Percentiles rank a stretch among this genome's conserved stretches.
These are phyloP conservation scores for Pseudogymnoascus sp. DNA, from an alignment of 2,329 filamentous ascomycete genomes.

Conservation along the genomic window DNA sequence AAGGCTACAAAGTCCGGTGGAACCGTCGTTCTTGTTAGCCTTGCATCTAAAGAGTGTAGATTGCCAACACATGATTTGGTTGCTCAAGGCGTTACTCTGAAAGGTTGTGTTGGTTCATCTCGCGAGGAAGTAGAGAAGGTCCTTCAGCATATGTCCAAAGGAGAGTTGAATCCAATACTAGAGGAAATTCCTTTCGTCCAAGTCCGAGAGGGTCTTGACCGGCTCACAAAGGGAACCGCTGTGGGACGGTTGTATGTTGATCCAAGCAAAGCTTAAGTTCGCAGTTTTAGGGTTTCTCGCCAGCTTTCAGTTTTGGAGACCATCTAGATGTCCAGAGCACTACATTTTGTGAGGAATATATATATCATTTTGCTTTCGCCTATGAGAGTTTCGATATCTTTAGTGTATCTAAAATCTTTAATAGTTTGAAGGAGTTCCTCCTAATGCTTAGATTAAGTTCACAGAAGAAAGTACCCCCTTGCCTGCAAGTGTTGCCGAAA, in stretches of 20 bases:
- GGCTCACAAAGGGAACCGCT: constrained; percentile 11
- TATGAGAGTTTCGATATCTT: too few species aligned
- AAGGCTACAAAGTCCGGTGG: constrained; percentile 12
- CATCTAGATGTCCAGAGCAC: too few species aligned
- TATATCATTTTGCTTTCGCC: too few species aligned
- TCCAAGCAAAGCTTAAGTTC: background rate
- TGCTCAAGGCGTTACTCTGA: background rate
- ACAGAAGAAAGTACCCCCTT: too few species aligned
- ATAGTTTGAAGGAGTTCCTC: too few species aligned
- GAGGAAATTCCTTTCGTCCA: constrained; percentile 14
- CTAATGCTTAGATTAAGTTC: too few species aligned
- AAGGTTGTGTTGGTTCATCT: constrained; percentile 9
- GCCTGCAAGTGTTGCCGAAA: too few species aligned
- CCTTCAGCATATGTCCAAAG: constrained; percentile 11
- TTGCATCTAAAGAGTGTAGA: background rate
- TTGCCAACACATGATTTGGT: constrained; percentile 10
- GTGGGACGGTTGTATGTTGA: constrained; percentile 13
- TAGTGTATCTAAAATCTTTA: too few species aligned
- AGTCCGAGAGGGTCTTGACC: constrained; percentile 12
- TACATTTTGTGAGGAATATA: too few species aligned
- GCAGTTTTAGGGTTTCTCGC: too few species aligned
- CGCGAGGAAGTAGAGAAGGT: constrained; percentile 11
- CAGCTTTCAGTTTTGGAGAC: too few species aligned
- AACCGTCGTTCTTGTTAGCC: constrained; percentile 13
- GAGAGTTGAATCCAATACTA: constrained; percentile 8